Evolutionary conservation across 495 filamentous ascomycete genomes (phyloP).

Genomic region (Aspergillus sclerotioniger): DNA sequence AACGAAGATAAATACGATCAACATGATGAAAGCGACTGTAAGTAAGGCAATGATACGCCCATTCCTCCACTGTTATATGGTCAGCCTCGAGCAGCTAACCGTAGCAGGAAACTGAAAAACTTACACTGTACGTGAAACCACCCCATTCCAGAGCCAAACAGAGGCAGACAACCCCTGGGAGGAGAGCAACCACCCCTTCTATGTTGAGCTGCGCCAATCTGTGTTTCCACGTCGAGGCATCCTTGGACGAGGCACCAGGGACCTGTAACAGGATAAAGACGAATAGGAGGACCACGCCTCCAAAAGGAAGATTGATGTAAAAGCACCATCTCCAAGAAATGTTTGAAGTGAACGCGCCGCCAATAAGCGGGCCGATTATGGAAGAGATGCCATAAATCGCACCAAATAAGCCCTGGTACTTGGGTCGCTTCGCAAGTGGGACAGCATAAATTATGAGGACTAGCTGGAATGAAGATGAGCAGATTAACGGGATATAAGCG

Average conservation of each 20-base stretch:
- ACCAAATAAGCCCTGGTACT: constrained; percentile 44
- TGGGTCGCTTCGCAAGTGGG: constrained; percentile 52
- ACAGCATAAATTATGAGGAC: constrained; percentile 56
- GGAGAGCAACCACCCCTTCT: background rate
- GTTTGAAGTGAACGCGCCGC: constrained; percentile 25
- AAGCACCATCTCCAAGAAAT: constrained; percentile 53
- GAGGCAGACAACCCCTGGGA: constrained; percentile 31
- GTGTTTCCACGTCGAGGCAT: constrained; percentile 16
- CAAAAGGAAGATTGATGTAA: constrained; percentile 60
- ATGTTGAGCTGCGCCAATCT: constrained; percentile 6
- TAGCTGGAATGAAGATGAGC: constrained; percentile 30
- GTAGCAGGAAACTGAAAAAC: too few species aligned
- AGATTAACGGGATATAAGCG: constrained; percentile 5
- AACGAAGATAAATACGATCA: constrained; percentile 23
- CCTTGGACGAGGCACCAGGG: background rate
- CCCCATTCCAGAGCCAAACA: constrained; percentile 47
- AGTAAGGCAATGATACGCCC: constrained; percentile 38
- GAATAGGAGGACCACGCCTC: constrained; percentile 42
- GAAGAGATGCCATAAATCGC: constrained; percentile 55
- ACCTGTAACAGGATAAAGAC: constrained; percentile 28
- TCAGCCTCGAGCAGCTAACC: too few species aligned
- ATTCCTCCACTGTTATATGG: constrained; percentile 26
- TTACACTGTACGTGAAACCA: constrained; percentile 28
- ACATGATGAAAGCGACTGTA: constrained; percentile 25
- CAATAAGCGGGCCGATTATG: constrained; percentile 40